Conservation (phyloP, 768 basidiomycete species). For the Suillus occidentalis region DNA sequence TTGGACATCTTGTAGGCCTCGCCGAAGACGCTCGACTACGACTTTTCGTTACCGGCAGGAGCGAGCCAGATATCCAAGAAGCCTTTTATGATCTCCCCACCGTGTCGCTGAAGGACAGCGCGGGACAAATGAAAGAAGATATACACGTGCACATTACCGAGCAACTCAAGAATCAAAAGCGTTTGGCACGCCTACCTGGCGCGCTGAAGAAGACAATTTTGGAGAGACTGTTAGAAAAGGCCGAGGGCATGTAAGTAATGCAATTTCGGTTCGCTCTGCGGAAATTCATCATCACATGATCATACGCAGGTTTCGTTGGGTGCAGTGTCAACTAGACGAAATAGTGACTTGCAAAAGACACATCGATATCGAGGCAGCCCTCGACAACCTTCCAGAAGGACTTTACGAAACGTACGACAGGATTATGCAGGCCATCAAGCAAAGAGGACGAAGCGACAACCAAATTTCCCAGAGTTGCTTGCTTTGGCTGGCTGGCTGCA, state of each 20-base stretch:
- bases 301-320: conserved; percentile 9
- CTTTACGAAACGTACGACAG: conserved; percentile 24
- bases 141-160: neutral
- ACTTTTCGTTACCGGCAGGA: conserved; percentile 10
- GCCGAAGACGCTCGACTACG: neutral
- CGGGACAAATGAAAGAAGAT: neutral
- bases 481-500: neutral
- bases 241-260: conserved; percentile 7
- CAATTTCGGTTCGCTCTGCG: neutral
- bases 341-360: neutral
- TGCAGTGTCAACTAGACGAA: conserved; percentile 7
- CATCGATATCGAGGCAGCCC: conserved; percentile 5
- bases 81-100: neutral
- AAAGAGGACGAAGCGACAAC: neutral
- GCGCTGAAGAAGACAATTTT: neutral
- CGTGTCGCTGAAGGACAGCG: conserved; percentile 4
- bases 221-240: conserved; percentile 4
- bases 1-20: neutral
- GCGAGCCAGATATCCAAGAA: neutral
- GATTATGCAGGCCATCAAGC: conserved; percentile 17
- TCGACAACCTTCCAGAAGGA: conserved; percentile 15
- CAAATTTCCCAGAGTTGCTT: neutral
- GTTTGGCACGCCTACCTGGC: neutral
- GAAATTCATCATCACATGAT: neutral
- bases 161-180: neutral